Conservation (phyloP, 495 filamentous ascomycete species). For the Aspergillus bridgeri region DNA sequence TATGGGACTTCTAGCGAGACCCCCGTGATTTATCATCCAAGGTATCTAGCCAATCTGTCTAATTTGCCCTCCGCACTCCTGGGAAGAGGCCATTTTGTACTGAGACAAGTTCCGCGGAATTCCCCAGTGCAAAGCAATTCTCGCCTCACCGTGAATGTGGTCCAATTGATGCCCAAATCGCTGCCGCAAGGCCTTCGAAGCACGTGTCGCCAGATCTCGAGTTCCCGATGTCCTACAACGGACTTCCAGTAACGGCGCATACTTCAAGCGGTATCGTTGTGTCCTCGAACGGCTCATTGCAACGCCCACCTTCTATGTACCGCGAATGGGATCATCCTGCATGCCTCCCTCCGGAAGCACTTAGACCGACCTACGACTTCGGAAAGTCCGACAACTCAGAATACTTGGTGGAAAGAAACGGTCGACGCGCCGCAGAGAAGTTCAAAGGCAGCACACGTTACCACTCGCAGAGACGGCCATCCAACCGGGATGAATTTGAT, state of each 20-base stretch:
- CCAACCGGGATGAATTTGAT: slow-evolving; percentile 87
- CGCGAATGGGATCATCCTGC: slow-evolving; percentile 37
- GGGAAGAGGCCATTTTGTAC: slow-evolving; percentile 7
- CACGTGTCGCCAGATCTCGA: slow-evolving; percentile 32
- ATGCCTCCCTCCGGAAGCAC: slow-evolving; percentile 31
- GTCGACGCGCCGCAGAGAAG: slow-evolving; percentile 37
- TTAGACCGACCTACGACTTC: slow-evolving; percentile 32
- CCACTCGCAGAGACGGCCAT: slow-evolving; percentile 65
- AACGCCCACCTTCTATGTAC: slow-evolving; percentile 28
- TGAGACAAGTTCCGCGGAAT: slow-evolving; percentile 15
- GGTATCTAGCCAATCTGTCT: slow-evolving; percentile 31
- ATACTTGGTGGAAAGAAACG: slow-evolving; percentile 41
- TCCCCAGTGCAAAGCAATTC: slow-evolving; percentile 34
- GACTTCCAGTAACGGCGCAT: slow-evolving; percentile 26
- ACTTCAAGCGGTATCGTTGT: slow-evolving; percentile 36
- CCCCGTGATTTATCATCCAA: slow-evolving; percentile 43
- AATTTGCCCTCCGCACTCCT: slow-evolving; percentile 5
- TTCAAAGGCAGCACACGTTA: slow-evolving; percentile 49
- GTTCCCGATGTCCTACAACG: slow-evolving; percentile 30
- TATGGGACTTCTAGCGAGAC: slow-evolving; percentile 31
- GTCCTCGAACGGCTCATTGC: slow-evolving; percentile 32
- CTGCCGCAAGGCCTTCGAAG: slow-evolving; percentile 17
- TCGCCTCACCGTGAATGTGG: slow-evolving; percentile 31
- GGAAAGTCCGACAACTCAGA: slow-evolving; percentile 36
- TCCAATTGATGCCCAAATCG: slow-evolving; percentile 27